Base-by-base conservation (phyloP, 257 asterid genomes). In the Ballota nigra region DNA sequence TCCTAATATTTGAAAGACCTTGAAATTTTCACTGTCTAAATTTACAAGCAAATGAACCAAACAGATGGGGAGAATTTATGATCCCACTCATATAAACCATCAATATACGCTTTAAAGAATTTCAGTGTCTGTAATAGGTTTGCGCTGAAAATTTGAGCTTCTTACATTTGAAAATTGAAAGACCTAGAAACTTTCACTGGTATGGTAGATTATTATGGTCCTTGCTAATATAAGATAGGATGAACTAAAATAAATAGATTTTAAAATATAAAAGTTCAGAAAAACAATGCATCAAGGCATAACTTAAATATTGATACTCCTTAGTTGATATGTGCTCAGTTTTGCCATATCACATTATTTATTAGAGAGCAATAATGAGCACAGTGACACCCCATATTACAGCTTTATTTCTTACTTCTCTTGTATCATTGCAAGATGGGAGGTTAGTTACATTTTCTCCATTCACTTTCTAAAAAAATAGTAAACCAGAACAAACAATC, bases 1-100 rank as follows among this genome's bases (percentile, higher is more conserved):
- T 23, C 43, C 13, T 8, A 38, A 56, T 2, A 55, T 5, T 36
- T 5, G 8, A 38, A 15, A 36, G 23, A 57, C 5, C 3, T 52
- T 40, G 24, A n/a, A n/a, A n/a, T n/a, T n/a, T n/a, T n/a, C n/a
- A 52, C 28, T 29, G 57, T 53, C 71, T 11, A 41, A 68, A 60
- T 6, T 34, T 22, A 59, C 61, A 76, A 40, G 19, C 71, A 68
- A 60, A 52, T 43, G 64, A 10, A 11, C 62, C 58, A 75, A 19
- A 34, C 2, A 28, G 10, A 28, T 19, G 16, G 26, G 22, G 12
- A 62, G 29, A 10, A 13, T 28, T 65, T 18, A 22, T 72, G 20
- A 69, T 34, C 19, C 18, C 66, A 73, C 16, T 41, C 51, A 41
- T 41, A 41, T 49, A 16, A 18, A 49, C 22, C 57, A 49, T 49